Evolutionary conservation across 495 filamentous ascomycete genomes (phyloP).

Genomic region (Trichocladium uniseriatum): DNA sequence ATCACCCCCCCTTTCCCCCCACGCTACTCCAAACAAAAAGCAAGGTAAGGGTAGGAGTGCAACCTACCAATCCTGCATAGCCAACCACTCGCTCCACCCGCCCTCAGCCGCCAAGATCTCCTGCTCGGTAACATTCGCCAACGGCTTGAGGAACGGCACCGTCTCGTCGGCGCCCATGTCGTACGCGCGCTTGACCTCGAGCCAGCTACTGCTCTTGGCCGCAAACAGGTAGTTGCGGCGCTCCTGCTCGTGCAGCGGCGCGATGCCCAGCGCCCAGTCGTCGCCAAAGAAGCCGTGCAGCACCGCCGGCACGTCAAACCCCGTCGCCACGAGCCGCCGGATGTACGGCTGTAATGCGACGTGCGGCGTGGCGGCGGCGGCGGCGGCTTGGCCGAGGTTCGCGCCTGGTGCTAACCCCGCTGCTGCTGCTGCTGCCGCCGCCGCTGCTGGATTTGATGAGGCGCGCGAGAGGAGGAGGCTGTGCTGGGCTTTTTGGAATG

Average conservation of each 20-base stretch:
- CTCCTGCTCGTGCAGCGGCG: constrained; percentile 78
- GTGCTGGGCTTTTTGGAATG: constrained; percentile 48
- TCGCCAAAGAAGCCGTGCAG: constrained; percentile 94
- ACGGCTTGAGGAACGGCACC: constrained; percentile 74
- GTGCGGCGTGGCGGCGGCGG: constrained; percentile 19
- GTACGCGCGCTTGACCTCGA: constrained; percentile 78
- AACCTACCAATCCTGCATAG: constrained; percentile 77
- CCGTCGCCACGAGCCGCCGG: constrained; percentile 81
- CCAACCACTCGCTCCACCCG: constrained; percentile 77
- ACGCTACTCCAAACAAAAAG: not conserved
- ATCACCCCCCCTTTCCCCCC: not conserved
- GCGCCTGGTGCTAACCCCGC: not conserved
- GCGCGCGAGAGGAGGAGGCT: constrained; percentile 16
- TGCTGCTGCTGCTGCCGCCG: constrained; percentile 19
- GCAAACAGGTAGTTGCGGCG: constrained; percentile 91
- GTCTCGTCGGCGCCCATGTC: constrained; percentile 73
- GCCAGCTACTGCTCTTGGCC: constrained; percentile 84
- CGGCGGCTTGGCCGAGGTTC: not conserved
- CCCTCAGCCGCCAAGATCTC: constrained; percentile 81
- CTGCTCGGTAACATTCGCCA: constrained; percentile 60
- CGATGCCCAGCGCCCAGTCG: constrained; percentile 72
- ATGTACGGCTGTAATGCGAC: constrained; percentile 82
- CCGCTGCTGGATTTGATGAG: constrained; percentile 24
- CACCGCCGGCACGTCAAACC: constrained; percentile 75
- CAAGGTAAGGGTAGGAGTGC: too few relatives aligned